Base-by-base conservation (phyloP, 2,329 filamentous ascomycete genomes). In the Hirsutella minnesotensis region DNA sequence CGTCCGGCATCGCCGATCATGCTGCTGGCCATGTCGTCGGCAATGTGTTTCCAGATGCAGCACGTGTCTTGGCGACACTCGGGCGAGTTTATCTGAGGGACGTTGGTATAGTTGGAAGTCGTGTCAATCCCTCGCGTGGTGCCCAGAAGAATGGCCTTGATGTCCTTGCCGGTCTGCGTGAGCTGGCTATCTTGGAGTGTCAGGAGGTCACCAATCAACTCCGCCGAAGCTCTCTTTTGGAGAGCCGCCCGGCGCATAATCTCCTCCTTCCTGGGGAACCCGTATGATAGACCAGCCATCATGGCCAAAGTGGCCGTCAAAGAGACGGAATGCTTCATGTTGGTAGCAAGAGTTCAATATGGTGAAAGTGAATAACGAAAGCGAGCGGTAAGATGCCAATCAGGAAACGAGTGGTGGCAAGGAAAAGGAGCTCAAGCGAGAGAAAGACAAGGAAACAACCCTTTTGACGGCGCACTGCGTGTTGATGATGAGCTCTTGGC, bases 21-120 rank as follows among this genome's bases (percentile, higher is more conserved):
- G 13, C 51, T 46, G 13, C 46, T 37, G 1, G 51, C 50, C 57
- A 68, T 60, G 22, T 65, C 61, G 34, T 59, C 51, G 33, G 57
- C 55, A 34, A 68, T 57, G 47, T 62, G 53, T 43, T 61, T 60
- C 64, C 64, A 68, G 36, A 65, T 55, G 47, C 63, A 67, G 53
- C 64, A 68, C 1, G 58, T 58, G 42, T 67, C 63, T 27, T 50
- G 41, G n/a, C 44, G 46, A 44, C 61, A 64, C 1, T 21, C 43
- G 15, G 15, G 18, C 3, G 47, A 42, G 18, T 35, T n/a, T 22
- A 12, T 30, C 15, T 19, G 20, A 9, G 47, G 42, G 3, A 41
- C 30, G 5, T 34, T 34, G 5, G 5, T 34, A n/a, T 34, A 34
- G 33, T 30, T 29, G 15, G 38, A 18, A 12, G 22, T 18, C 2